Conservation (phyloP, 75 land plant species). For the Adiantum capillusveneris region DNA sequence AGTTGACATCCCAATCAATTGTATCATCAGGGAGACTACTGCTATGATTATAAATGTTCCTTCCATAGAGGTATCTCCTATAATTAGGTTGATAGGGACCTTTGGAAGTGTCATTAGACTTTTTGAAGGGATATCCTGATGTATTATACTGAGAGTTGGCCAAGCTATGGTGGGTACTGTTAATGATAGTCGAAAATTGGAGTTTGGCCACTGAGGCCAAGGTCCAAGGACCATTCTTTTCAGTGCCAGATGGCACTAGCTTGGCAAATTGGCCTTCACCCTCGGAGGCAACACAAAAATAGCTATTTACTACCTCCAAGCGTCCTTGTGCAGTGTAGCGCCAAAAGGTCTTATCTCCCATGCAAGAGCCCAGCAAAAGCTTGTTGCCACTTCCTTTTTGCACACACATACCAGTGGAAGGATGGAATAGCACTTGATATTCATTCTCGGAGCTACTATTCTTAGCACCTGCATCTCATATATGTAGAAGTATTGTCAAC, state of each 20-base stretch:
- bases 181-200: background rate
- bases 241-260: background rate
- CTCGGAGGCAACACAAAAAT: background rate
- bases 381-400: constrained; percentile 8
- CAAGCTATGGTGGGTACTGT: background rate
- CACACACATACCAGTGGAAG: constrained; percentile 50
- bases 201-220: background rate
- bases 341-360: background rate
- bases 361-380: constrained; percentile 41
- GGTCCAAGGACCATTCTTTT: constrained; percentile 5
- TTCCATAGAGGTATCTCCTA: background rate
- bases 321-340: background rate
- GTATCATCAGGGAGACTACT: too few relatives aligned
- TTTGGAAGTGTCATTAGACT: background rate
- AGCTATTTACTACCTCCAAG: background rate
- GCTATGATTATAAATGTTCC: too few relatives aligned
- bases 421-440: constrained; percentile 57
- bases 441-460: constrained; percentile 1
- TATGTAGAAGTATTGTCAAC: background rate
- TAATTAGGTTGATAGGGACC: background rate
- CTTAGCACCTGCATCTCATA: constrained; percentile 43
- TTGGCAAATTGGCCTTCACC: background rate
- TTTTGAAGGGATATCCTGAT: background rate
- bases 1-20: too few relatives aligned
- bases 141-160: background rate